These are phyloP conservation scores for Penicilliopsis zonata DNA, from an alignment of 495 filamentous ascomycete genomes.

Conservation along the genomic window DNA sequence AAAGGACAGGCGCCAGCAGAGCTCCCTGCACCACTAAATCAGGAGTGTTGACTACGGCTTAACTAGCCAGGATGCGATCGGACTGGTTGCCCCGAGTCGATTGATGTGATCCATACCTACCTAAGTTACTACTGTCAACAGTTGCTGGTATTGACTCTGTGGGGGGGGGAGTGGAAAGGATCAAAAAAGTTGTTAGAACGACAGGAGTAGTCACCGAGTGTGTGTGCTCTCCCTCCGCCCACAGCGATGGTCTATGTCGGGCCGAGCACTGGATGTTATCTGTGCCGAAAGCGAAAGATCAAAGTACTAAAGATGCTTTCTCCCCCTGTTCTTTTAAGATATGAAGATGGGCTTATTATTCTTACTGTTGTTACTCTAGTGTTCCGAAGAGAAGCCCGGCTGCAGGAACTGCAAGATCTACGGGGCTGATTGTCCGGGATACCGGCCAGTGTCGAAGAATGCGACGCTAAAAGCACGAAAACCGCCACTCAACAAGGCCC, in stretches of 20 bases:
- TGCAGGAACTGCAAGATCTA: conserved; percentile 32
- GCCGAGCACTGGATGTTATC: conserved; percentile 33
- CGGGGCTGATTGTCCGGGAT: conserved; percentile 30
- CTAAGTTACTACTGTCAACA: no score
- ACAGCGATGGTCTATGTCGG: conserved; percentile 33
- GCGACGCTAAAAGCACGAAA: conserved; percentile 26
- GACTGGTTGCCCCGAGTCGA: no score
- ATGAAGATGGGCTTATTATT: not conserved
- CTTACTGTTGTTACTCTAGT: conserved; percentile 14
- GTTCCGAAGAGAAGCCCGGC: conserved; percentile 29
- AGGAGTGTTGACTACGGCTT: no score
- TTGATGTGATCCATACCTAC: no score
- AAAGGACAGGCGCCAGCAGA: no score
- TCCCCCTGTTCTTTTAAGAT: conserved; percentile 1
- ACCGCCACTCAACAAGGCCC: no score
- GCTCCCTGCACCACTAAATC: no score
- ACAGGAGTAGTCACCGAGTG: not conserved
- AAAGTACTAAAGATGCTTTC: conserved; percentile 18
- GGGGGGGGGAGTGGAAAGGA: no score
- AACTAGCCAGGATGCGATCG: no score
- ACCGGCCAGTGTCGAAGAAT: conserved; percentile 27
- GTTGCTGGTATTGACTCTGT: no score
- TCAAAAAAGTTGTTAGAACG: no score
- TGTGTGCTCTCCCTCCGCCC: not conserved
- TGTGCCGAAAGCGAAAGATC: conserved; percentile 36